Base-by-base conservation (phyloP, 495 filamentous ascomycete genomes). In the Pseudomonodictys pantanalensis region DNA sequence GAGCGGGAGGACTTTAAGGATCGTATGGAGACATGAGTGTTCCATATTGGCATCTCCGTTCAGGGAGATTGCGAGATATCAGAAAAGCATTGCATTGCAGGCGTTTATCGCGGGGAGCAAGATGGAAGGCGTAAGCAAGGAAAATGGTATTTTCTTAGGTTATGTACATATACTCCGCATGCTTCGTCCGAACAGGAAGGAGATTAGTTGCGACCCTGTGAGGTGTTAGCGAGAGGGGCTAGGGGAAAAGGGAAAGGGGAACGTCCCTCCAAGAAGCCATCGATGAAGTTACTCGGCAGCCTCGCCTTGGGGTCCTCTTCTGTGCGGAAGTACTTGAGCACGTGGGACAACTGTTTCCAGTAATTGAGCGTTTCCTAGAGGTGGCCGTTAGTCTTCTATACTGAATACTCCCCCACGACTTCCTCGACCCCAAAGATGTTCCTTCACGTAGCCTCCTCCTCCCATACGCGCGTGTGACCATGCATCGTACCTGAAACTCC, bases 321-420 rank as follows among this genome's bases (percentile, higher is more conserved):
- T 71, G 84, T 78, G 67, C 90, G 83, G 81, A 97, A 98, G 76
- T 95, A 98, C 70, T 96, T 95, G 81, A 98, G 89, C 64, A 98
- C 83, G 71, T 98, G 93, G 45, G 89, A 87, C 50, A 92, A 81
- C 77, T 97, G 95, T 77, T 96, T 96, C 93, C 95, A 98, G 83
- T 87, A 98, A 76, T 97, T 98, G 78, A 97, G 82, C 32, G 91
- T 97, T 83, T 98, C 93, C 91, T 96, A 11, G 17, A 15, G 2
- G 29, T 5, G 8, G 48, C 52, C 24, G 25, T 15, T 3, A 48
- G 23, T 28, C 2, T 23, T 12, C 11, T 35, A 17, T 39, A 22
- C 38, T 9, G n/a, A n/a, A n/a, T n/a, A n/a, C n/a, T n/a, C n/a
- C n/a, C n/a, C n/a, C n/a, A n/a, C n/a, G n/a, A n/a, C n/a, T n/a